Evolutionary conservation across 1,284 basidiomycete genomes (phyloP).

Genomic region (Pholiota adiposa): DNA sequence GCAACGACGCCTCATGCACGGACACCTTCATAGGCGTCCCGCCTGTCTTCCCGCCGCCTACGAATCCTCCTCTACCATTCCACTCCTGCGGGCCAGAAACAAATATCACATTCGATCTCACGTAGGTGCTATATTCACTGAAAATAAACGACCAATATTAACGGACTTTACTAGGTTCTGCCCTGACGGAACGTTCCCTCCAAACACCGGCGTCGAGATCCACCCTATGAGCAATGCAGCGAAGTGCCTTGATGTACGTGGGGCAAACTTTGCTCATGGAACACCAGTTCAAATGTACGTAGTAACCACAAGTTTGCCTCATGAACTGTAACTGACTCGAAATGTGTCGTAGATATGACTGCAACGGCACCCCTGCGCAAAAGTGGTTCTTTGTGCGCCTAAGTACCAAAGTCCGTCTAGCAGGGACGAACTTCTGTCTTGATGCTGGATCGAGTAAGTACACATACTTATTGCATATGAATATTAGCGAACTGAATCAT

Average conservation of each 20-base stretch:
- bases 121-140: constrained; percentile 76
- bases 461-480: background rate
- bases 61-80: constrained; percentile 13
- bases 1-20: constrained; percentile 21
- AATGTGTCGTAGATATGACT: constrained; percentile 30
- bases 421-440: constrained; percentile 33
- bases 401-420: constrained; percentile 29
- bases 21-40: constrained; percentile 22
- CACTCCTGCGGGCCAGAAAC: constrained; percentile 51
- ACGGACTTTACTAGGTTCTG: constrained; percentile 25
- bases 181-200: constrained; percentile 25
- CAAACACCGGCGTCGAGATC: constrained; percentile 22
- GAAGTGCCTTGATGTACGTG: constrained; percentile 41
- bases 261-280: constrained; percentile 32
- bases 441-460: constrained; percentile 33
- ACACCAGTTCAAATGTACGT: constrained; percentile 39
- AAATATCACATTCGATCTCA: constrained; percentile 66
- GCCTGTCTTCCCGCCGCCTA: constrained; percentile 16
- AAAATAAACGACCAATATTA: background rate
- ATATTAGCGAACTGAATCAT: background rate
- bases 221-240: constrained; percentile 26
- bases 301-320: background rate
- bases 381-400: constrained; percentile 30
- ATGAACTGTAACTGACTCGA: background rate
- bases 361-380: constrained; percentile 32